These are phyloP conservation scores for Petunia hybrid DNA, from an alignment of 305 asterid species.

Conservation along the genomic window DNA sequence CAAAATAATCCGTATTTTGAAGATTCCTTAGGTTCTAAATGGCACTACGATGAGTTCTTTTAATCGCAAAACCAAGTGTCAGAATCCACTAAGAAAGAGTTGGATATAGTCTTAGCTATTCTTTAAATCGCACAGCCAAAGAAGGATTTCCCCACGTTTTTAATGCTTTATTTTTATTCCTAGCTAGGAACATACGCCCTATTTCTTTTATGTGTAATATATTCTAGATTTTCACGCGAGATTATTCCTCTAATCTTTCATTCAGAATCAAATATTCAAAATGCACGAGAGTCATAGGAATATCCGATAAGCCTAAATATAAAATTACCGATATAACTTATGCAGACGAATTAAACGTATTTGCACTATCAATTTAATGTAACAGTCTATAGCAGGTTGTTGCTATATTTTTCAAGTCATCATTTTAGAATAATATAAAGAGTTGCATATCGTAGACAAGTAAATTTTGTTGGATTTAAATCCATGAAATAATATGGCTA, in stretches of 20 bases:
- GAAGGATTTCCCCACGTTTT: constrained; percentile 17
- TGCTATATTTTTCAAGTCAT: too few relatives aligned
- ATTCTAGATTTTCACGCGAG: not conserved
- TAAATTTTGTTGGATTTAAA: too few relatives aligned
- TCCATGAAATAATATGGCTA: too few relatives aligned
- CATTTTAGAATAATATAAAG: too few relatives aligned
- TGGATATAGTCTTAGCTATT: not conserved
- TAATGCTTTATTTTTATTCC: not conserved
- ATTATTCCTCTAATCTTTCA: not conserved
- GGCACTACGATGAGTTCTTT: not conserved
- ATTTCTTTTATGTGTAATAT: not conserved
- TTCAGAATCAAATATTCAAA: not conserved
- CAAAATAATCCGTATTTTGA: not conserved
- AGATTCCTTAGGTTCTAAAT: not conserved
- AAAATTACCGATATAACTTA: not conserved
- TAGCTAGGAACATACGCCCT: not conserved
- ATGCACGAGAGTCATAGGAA: not conserved
- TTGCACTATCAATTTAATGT: not conserved
- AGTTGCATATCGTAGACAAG: too few relatives aligned
- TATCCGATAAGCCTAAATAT: not conserved
- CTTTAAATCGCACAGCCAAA: constrained; percentile 1
- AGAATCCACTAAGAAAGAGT: not conserved
- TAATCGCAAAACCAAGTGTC: not conserved
- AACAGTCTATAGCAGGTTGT: not conserved
- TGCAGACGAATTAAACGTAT: not conserved